Evolutionary conservation across 1,284 basidiomycete genomes (phyloP).

Genomic region (Cryptococcus amylolentus): DNA sequence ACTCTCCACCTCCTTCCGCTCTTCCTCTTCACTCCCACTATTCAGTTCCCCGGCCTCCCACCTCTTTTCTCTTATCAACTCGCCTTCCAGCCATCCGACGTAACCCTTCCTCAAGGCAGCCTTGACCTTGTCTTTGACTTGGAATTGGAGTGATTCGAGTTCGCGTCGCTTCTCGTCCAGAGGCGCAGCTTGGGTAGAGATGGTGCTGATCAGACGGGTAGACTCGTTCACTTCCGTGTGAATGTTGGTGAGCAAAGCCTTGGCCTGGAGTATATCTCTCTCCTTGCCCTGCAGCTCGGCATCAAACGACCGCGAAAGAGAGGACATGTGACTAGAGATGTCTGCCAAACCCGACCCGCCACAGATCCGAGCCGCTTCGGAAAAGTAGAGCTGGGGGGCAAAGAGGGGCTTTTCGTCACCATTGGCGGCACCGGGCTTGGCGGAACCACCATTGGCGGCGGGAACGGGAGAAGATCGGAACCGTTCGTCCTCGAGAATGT

Average conservation of each 20-base stretch:
- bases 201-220: conserved; percentile 66
- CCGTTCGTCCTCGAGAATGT: conserved; percentile 96
- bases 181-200: conserved; percentile 64
- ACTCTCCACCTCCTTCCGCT: conserved; percentile 39
- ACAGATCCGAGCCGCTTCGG: conserved; percentile 79
- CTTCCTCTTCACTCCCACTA: conserved; percentile 25
- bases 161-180: conserved; percentile 62
- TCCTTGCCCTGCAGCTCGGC: conserved; percentile 89
- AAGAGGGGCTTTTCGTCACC: conserved; percentile 11
- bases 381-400: conserved; percentile 68
- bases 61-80: conserved; percentile 67
- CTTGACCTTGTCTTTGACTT: conserved; percentile 63
- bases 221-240: conserved; percentile 89
- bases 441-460: conserved; percentile 1
- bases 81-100: conserved; percentile 85
- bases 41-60: conserved; percentile 29
- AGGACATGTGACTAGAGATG: conserved; percentile 81
- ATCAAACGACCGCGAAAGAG: conserved; percentile 88
- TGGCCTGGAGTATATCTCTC: conserved; percentile 85
- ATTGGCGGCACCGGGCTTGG: not conserved
- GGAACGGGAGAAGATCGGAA: conserved; percentile 83
- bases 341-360: conserved; percentile 80
- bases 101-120: conserved; percentile 75
- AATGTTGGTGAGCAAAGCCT: conserved; percentile 79
- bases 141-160: conserved; percentile 63